Evolutionary conservation across 139 green algal genomes (phyloP).

Genomic region (Micractinium sp.): DNA sequence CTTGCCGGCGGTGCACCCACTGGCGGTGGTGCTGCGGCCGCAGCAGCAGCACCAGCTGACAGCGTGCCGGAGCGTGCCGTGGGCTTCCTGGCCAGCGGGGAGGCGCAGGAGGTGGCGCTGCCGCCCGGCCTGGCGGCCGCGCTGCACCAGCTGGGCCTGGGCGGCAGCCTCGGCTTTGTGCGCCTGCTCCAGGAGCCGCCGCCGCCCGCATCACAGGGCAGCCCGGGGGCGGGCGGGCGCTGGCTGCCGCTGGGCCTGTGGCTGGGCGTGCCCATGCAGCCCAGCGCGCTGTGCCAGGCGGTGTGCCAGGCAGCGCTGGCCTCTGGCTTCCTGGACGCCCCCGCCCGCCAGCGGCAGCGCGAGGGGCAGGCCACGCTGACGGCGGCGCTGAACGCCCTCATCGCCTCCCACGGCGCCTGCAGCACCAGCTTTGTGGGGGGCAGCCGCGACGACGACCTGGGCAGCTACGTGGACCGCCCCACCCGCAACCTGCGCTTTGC

Average conservation of each 20-base stretch:
- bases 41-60: not conserved
- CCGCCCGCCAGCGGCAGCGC: conserved; percentile 35
- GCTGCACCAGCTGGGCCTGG: conserved; percentile 56
- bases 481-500: conserved; percentile 69
- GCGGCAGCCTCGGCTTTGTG: conserved; percentile 53
- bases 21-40: not conserved
- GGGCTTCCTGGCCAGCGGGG: not conserved
- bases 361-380: conserved; percentile 55
- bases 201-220: not conserved
- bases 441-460: conserved; percentile 24
- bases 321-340: conserved; percentile 58
- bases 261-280: conserved; percentile 80
- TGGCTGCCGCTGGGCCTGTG: conserved; percentile 80
- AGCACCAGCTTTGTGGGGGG: conserved; percentile 33
- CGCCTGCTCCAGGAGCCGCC: conserved; percentile 45
- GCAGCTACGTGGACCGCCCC: conserved; percentile 56
- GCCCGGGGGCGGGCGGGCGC: not conserved
- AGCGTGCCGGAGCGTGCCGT: conserved; percentile 12
- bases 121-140: conserved; percentile 20
- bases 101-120: conserved; percentile 37
- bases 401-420: conserved; percentile 53
- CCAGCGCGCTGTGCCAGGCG: conserved; percentile 67
- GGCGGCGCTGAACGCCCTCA: conserved; percentile 52
- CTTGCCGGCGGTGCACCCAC: not conserved
- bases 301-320: conserved; percentile 68